Base-by-base conservation (phyloP, 1,284 basidiomycete species). In the Melampsora abietis-canadensis region DNA sequence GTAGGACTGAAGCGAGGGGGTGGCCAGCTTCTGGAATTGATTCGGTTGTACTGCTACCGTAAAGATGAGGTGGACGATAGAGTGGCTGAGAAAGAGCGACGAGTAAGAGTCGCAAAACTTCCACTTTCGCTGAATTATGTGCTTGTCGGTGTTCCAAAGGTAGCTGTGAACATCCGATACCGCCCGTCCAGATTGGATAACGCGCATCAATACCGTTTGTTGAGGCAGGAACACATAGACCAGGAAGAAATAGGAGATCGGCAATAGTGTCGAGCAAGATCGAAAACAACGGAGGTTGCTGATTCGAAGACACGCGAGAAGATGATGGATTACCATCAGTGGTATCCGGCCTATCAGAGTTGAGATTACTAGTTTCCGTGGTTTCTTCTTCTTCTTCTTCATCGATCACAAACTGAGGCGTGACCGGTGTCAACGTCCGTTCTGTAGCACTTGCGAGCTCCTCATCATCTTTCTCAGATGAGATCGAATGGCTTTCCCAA, bases 301-400 rank as follows among this genome's bases (percentile, higher is more conserved):
- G n/a, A 17, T n/a, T 17, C 27, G 44, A 14, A 19, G 51, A 70
- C 21, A 27, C 15, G 59, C 19, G 65, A 46, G 12, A 15, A 19
- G 46, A 51, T 48, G 65, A 27, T 14, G 65, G 47, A 31, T 31
- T 60, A 14, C 5, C 21, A 46, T 61, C 34, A 30, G 67, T 21
- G 37, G 57, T 30, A 37, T 24, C 61, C 24, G 66, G 6, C 24
- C 7, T 24, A 60, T 19, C 54, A 14, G 40, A 37, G 37, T 62
- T 69, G 44, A 31, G 34, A 40, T 59, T 74, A 54, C 30, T 44
- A 30, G 48, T 65, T 34, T 54, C 57, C 5, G 34, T 48, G 10
- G 64, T 66, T 61, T 74, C 70, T 48, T 74, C 70, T 8, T 66
- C 63, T 48, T 66, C 63, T 57, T 74, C 70, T n/a, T 74, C 51